phyloP scores from a whole-genome alignment of 1,139 yeast species.

The Saccharomyces pastorianus region DNA sequence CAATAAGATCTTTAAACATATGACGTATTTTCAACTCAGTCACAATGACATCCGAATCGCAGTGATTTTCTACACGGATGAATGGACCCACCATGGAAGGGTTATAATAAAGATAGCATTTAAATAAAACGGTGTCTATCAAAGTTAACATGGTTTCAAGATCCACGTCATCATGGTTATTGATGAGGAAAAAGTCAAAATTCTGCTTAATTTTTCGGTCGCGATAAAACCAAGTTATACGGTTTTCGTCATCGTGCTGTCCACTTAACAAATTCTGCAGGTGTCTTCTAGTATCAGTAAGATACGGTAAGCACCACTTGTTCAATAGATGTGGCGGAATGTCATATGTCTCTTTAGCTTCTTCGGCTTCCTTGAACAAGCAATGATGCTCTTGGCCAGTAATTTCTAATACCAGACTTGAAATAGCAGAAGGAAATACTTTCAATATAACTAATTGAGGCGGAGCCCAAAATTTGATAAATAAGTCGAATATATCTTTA shows the following conservation, averaged over 20 bases:
- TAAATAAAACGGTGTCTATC: constrained; percentile 74
- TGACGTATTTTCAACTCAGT: constrained; percentile 43
- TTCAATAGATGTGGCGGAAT: constrained; percentile 38
- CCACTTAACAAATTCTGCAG: constrained; percentile 28
- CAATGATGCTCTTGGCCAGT: constrained; percentile 18
- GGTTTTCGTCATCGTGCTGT: constrained; percentile 8
- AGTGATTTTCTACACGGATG: constrained; percentile 63
- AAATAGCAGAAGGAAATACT: constrained; percentile 37
- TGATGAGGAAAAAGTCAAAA: constrained; percentile 23
- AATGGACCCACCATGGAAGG: constrained; percentile 78
- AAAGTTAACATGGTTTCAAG: constrained; percentile 38
- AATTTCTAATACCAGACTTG: constrained; percentile 18
- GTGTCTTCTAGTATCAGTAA: constrained; percentile 44
- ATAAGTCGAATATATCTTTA: constrained; percentile 29
- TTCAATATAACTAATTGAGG: constrained; percentile 42
- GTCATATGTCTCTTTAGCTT: constrained; percentile 3
- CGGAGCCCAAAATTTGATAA: constrained; percentile 49
- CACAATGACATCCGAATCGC: constrained; percentile 60
- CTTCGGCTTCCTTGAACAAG: constrained; percentile 6
- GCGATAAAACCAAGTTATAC: constrained; percentile 19
- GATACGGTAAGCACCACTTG: constrained; percentile 43
- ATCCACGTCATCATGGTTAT: constrained; percentile 28
- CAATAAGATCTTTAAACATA: constrained; percentile 63
- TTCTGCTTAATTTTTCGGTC: constrained; percentile 17
- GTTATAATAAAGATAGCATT: constrained; percentile 58